Evolutionary conservation across 2,329 filamentous ascomycete genomes (phyloP).

Genomic region (Talaromyces verruculosus): DNA sequence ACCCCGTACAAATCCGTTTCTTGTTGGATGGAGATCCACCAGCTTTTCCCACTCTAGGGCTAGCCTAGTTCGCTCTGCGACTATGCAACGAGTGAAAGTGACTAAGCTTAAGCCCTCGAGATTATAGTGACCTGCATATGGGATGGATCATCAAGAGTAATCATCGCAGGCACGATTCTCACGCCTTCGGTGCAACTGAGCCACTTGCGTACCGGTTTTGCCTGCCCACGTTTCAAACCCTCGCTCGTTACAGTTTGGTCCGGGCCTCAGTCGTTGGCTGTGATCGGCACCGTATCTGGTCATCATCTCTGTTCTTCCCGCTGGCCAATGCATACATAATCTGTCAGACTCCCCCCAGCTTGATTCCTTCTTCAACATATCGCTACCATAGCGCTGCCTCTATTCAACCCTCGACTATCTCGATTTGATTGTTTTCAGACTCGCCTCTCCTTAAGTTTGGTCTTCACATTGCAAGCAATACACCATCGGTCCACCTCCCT

Average conservation of each 20-base stretch:
- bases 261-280: constrained; percentile 13
- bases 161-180: constrained; percentile 5
- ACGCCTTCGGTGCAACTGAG: constrained; percentile 1
- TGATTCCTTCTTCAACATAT: background rate
- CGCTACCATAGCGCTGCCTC: background rate
- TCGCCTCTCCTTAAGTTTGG: background rate
- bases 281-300: constrained; percentile 19
- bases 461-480: background rate
- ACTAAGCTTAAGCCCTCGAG: constrained; percentile 9
- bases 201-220: constrained; percentile 16
- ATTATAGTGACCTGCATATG: constrained; percentile 2
- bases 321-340: constrained; percentile 16
- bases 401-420: background rate
- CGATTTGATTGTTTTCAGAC: background rate
- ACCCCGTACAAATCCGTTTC: constrained; percentile 3
- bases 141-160: constrained; percentile 15
- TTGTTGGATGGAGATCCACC: constrained; percentile 11
- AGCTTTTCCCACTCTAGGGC: constrained; percentile 4
- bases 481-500: background rate
- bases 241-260: constrained; percentile 8
- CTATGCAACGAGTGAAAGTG: constrained; percentile 5
- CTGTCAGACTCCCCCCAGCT: constrained; percentile 7
- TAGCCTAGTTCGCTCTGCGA: background rate
- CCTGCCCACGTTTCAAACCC: constrained; percentile 22
- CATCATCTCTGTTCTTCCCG: constrained; percentile 11